Percentiles rank a stretch among this genome's conserved stretches.
Conservation (phyloP, 345 rosid species). For the Boechera retrofracta region DNA sequence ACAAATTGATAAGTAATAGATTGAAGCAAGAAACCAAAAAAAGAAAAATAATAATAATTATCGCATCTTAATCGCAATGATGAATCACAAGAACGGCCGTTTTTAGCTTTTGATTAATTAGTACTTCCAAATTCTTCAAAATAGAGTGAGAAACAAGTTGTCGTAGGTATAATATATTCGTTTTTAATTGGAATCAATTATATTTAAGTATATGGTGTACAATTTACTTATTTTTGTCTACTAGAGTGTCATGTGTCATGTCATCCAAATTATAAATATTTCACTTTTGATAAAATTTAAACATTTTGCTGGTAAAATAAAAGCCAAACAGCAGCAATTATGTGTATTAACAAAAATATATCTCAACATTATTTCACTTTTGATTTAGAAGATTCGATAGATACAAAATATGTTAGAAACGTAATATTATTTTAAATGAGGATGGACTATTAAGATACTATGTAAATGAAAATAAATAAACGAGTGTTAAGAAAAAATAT, state of each 20-base stretch:
- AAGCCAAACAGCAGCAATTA: background rate
- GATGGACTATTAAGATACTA: constrained; percentile 13
- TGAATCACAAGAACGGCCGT: background rate
- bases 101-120: background rate
- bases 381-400: constrained; percentile 26
- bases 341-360: background rate
- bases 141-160: background rate
- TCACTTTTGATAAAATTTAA: background rate
- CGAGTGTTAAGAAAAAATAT: constrained; percentile 10
- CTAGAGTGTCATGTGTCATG: background rate
- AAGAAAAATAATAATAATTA: background rate
- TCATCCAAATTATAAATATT: background rate
- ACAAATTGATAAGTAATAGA: background rate
- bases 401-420: constrained; percentile 8
- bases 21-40: background rate
- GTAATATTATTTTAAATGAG: background rate
- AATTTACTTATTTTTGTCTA: background rate
- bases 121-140: background rate
- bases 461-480: constrained; percentile 28
- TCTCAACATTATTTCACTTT: background rate
- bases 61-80: constrained; percentile 14
- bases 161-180: background rate
- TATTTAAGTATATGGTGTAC: background rate
- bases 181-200: background rate
- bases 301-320: background rate